Evolutionary conservation across 2,329 filamentous ascomycete genomes (phyloP).

Genomic region (Cylindrodendrum hubeiense): DNA sequence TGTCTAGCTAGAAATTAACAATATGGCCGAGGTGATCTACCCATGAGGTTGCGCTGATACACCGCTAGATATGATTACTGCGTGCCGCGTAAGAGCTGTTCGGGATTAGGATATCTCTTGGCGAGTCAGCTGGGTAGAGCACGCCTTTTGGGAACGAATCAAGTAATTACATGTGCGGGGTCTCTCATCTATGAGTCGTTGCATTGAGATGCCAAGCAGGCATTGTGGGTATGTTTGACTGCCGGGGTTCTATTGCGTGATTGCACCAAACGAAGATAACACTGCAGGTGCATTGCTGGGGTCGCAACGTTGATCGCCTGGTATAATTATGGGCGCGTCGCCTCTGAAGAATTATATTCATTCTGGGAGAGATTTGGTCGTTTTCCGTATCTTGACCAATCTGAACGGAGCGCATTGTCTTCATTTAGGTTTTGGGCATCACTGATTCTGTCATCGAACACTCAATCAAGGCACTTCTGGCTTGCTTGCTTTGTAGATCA

Average conservation of each 20-base stretch:
- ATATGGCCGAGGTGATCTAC: neutral
- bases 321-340: neutral
- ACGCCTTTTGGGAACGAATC: constrained; percentile 7
- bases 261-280: neutral
- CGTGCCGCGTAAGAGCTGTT: neutral
- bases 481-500: neutral
- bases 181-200: neutral
- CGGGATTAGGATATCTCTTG: constrained; percentile 2
- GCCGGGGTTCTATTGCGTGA: constrained; percentile 16
- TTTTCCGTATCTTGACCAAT: neutral
- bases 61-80: neutral
- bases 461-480: neutral
- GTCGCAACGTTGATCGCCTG: neutral
- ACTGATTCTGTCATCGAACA: neutral
- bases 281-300: neutral
- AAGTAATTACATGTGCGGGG: constrained; percentile 5
- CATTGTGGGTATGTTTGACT: constrained; percentile 3
- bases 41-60: neutral
- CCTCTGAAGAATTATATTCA: neutral
- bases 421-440: neutral
- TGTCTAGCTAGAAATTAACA: neutral
- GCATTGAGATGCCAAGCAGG: neutral
- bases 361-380: too few species aligned
- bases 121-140: neutral
- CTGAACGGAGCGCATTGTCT: neutral